Evolutionary conservation across 1,284 basidiomycete species (phyloP), one percentile per base, ranked within the genome.

Genomic region (Cystobasidium slooffiae): DNA sequence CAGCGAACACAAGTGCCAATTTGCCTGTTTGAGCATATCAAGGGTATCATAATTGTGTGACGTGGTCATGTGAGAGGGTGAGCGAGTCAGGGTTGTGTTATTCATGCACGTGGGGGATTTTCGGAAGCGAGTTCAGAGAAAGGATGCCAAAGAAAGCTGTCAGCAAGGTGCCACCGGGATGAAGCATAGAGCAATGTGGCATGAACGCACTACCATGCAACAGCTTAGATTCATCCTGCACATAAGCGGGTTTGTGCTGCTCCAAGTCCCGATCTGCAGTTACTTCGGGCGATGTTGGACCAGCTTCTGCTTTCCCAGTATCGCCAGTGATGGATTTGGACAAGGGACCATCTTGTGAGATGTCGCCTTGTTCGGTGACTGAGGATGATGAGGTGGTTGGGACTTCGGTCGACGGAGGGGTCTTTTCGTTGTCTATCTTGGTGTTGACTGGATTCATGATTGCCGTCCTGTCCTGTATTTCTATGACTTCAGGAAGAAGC

Each of bases 1-100:
- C 77, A 9, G 43, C 20, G 51, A 79, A 79, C 7, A 77, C 76
- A 20, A 76, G 52, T 0, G 63, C 75, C 14, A 79, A 75, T 31
- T 76, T 77, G 46, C 52, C 66, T 68, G 66, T 22, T 16, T 43
- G 39, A 1, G 31, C 31, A 5, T 31, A 31, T 31, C 31, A 31
- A 31, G 31, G 31, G 31, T 31, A 31, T 31, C 31, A 31, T 31
- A 31, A 2, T 31, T 31, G 31, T 31, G 31, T 31, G 31, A 31
- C 31, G 24, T 63, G 20, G 22, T 47, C 7, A 5, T 14, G 14
- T 31, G 14, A 47, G 46, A 22, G 46, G 20, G 22, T 22, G 61
- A 18, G 61, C 9, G 14, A 61, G 37, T 44, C 16, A 41, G 9
- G 24, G 18, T 41, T 41, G 37, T 14, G 16, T 61, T 9, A 31